A percentile compares a stretch with the other conserved stretches of the same genome.
phyloP scores from a whole-genome alignment of 1,284 basidiomycete species.

The Ustilago crameri region DNA sequence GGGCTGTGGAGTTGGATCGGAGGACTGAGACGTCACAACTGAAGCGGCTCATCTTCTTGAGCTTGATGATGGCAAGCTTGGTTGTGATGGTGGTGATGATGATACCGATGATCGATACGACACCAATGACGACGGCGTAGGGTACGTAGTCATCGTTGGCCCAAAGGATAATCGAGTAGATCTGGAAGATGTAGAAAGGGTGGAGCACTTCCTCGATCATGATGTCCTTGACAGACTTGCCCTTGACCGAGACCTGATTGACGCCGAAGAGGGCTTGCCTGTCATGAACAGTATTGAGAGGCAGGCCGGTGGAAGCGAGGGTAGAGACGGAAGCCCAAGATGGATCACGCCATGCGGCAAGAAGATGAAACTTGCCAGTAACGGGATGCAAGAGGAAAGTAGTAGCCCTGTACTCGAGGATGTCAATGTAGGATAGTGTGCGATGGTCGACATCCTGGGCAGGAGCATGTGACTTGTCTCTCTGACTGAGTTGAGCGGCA shows the following conservation, averaged over 20 bases:
- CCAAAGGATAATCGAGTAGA: slow-evolving; percentile 51
- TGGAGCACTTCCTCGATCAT: slow-evolving; percentile 49
- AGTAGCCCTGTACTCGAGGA: slow-evolving; percentile 44
- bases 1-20: neutral
- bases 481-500: slow-evolving; percentile 5
- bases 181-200: slow-evolving; percentile 56
- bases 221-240: slow-evolving; percentile 31
- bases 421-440: slow-evolving; percentile 16
- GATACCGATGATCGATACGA: slow-evolving; percentile 48
- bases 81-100: slow-evolving; percentile 46
- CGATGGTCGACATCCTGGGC: neutral
- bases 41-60: slow-evolving; percentile 52
- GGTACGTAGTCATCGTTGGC: slow-evolving; percentile 47
- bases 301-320: slow-evolving; percentile 25
- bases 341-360: slow-evolving; percentile 39
- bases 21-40: slow-evolving; percentile 33
- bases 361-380: slow-evolving; percentile 36
- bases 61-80: slow-evolving; percentile 33
- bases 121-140: slow-evolving; percentile 45
- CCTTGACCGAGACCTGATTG: slow-evolving; percentile 44
- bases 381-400: slow-evolving; percentile 41
- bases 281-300: neutral
- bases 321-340: slow-evolving; percentile 12
- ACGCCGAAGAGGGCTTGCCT: slow-evolving; percentile 43
- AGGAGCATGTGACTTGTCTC: neutral